phyloP scores from a whole-genome alignment of 441 rosid genomes.

The Dalechampia spathulata region DNA sequence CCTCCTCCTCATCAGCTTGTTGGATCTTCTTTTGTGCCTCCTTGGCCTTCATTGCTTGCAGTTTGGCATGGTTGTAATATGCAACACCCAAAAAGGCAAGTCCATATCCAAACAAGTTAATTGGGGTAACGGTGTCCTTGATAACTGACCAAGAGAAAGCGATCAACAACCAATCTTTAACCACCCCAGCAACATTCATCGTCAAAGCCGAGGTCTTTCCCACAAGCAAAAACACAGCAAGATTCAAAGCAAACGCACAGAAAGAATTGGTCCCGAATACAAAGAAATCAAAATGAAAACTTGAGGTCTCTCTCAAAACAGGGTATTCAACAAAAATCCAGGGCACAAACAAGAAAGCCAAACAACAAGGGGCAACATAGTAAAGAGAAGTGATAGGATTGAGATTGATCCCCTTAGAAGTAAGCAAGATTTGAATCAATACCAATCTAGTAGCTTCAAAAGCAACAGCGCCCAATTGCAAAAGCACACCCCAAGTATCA shows the following conservation, averaged over 20 bases:
- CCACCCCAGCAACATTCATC: conserved; percentile 98
- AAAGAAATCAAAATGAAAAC: conserved; percentile 76
- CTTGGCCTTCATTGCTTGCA: conserved; percentile 80
- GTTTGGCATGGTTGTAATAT: conserved; percentile 80
- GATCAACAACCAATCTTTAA: conserved; percentile 91
- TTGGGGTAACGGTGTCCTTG: conserved; percentile 85
- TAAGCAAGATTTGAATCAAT: conserved; percentile 84
- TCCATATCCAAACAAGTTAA: conserved; percentile 78
- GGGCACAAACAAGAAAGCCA: conserved; percentile 65
- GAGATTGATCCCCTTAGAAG: conserved; percentile 73
- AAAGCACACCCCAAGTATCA: conserved; percentile 75
- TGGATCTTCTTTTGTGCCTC: conserved; percentile 80
- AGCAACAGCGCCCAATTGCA: conserved; percentile 87
- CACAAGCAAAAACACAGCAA: conserved; percentile 87
- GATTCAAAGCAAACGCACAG: conserved; percentile 88
- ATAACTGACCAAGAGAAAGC: conserved; percentile 96
- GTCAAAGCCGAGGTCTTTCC: conserved; percentile 96
- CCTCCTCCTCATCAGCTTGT: conserved; percentile 70
- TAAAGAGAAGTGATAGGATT: conserved; percentile 84
- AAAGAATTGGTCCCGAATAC: conserved; percentile 83
- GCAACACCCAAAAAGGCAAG: conserved; percentile 90
- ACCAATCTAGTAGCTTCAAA: conserved; percentile 92
- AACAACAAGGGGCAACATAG: conserved; percentile 93
- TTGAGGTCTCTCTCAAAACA: conserved; percentile 55
- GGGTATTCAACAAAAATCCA: conserved; percentile 90